phyloP scores from a whole-genome alignment of 805 yeast genomes.

The Sugiyamaella americana region DNA sequence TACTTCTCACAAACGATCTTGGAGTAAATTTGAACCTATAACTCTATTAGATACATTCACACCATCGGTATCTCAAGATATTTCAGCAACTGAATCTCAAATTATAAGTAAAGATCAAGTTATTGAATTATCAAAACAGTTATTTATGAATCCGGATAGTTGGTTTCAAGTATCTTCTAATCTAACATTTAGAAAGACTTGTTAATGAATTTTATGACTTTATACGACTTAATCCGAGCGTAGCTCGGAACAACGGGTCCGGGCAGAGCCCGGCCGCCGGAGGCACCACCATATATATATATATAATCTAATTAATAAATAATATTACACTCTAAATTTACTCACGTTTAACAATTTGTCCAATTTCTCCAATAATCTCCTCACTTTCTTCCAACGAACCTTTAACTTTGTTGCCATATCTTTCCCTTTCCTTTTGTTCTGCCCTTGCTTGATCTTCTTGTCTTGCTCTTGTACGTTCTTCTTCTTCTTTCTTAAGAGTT shows the following conservation, averaged over 20 bases:
- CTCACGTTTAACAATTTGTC: not conserved
- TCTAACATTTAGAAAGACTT: not conserved
- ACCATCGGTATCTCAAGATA: not conserved
- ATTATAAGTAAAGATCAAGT: not conserved
- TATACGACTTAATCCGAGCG: no score
- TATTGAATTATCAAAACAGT: not conserved
- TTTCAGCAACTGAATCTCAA: not conserved
- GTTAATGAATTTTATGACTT: no score
- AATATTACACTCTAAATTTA: not conserved
- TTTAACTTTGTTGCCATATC: constrained; percentile 35
- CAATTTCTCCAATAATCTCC: constrained; percentile 6
- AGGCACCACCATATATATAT: not conserved
- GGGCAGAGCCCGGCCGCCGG: no score
- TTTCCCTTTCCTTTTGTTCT: constrained; percentile 43
- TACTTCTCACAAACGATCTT: not conserved
- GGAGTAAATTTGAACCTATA: not conserved
- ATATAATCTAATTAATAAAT: not conserved
- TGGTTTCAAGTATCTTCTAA: not conserved
- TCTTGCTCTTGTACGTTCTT: constrained; percentile 62
- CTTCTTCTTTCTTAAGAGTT: constrained; percentile 57
- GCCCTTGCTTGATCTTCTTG: constrained; percentile 59
- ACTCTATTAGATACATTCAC: not conserved
- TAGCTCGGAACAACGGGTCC: no score
- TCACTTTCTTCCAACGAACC: not conserved
- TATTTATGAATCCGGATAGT: not conserved